phyloP scores from a whole-genome alignment of 1,284 basidiomycete species.

The Kalmanozyma brasiliensis region DNA sequence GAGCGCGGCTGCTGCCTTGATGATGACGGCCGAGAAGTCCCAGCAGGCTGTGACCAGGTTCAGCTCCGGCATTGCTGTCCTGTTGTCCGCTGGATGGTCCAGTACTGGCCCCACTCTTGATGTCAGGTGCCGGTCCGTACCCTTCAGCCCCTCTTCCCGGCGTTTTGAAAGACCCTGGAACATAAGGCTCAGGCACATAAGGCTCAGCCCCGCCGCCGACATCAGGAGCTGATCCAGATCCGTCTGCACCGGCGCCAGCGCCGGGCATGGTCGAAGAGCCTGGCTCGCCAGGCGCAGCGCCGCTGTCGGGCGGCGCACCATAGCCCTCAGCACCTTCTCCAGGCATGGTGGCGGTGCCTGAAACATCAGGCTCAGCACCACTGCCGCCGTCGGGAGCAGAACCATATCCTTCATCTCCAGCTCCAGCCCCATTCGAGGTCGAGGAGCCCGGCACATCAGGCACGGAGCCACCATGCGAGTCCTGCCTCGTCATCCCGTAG shows the following conservation, averaged over 20 bases:
- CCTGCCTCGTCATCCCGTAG: conserved; percentile 16
- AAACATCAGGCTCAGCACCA: background rate
- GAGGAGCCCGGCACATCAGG: background rate
- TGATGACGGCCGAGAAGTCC: no score
- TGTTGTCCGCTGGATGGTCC: no score
- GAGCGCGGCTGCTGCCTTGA: no score
- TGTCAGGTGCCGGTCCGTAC: no score
- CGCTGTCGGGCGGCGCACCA: background rate
- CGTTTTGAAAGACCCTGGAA: no score
- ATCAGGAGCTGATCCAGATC: background rate
- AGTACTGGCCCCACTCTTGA: no score
- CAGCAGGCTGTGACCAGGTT: no score
- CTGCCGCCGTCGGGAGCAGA: background rate
- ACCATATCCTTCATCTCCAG: conserved; percentile 1
- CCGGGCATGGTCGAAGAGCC: no score
- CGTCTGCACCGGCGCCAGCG: background rate
- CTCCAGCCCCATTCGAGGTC: background rate
- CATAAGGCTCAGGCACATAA: no score
- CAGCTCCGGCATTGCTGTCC: no score
- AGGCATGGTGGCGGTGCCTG: background rate
- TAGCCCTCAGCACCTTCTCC: conserved; percentile 1
- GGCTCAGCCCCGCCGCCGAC: background rate
- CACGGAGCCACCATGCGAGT: conserved; percentile 9
- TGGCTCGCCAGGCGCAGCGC: background rate
- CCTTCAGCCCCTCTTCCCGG: no score